Percentiles rank a stretch among this genome's conserved stretches.
Conservation (phyloP, 495 filamentous ascomycete genomes). For the Lophium mytilinum region DNA sequence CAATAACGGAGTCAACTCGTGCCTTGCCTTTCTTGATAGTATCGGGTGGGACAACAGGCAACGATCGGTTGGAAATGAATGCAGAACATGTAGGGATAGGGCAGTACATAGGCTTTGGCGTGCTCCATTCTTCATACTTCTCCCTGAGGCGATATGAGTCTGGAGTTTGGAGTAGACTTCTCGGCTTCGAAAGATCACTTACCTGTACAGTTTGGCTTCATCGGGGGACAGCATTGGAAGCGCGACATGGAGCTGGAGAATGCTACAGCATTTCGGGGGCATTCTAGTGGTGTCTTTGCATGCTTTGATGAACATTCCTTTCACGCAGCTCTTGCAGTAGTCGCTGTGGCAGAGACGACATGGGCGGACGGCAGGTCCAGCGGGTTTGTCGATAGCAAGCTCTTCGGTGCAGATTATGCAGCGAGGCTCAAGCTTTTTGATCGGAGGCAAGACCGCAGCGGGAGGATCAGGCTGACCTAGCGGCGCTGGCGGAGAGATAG, state of each 20-base stretch:
- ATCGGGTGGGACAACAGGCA: not conserved
- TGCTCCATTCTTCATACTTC: constrained; percentile 32
- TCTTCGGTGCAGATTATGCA: constrained; percentile 22
- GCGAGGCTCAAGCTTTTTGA: not conserved
- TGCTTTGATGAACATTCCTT: constrained; percentile 26
- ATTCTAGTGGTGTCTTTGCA: constrained; percentile 23
- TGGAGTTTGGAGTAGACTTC: not conserved
- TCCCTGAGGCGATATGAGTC: not conserved
- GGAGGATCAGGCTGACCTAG: no score
- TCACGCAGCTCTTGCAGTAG: constrained; percentile 26
- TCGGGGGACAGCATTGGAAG: constrained; percentile 15
- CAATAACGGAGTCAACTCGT: constrained; percentile 11
- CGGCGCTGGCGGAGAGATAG: no score
- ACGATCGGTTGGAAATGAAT: constrained; percentile 26
- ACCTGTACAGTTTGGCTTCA: constrained; percentile 17
- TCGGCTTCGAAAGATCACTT: not conserved
- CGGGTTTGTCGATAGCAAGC: not conserved
- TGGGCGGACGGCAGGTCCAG: constrained; percentile 11
- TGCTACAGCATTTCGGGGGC: constrained; percentile 29
- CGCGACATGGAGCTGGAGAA: constrained; percentile 23
- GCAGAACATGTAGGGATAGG: constrained; percentile 27
- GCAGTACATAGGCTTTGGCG: constrained; percentile 29
- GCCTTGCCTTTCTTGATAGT: constrained; percentile 10
- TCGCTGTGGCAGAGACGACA: constrained; percentile 20
- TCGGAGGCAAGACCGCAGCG: no score